These are phyloP conservation scores for Cystobasidium pallidum DNA, from an alignment of 1,284 basidiomycete genomes.

Conservation along the genomic window DNA sequence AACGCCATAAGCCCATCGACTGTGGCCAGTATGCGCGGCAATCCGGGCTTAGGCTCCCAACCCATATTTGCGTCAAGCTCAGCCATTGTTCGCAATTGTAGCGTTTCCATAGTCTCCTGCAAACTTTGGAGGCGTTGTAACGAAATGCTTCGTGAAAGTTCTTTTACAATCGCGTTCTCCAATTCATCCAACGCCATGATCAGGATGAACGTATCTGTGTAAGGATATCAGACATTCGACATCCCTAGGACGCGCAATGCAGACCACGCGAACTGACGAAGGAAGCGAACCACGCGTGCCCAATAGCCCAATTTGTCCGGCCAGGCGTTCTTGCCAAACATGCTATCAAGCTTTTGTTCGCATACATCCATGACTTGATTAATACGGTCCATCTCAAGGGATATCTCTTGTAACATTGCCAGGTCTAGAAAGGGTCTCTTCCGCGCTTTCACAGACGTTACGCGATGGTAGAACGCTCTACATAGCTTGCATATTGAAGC, in stretches of 20 bases:
- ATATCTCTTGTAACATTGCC: slow-evolving; percentile 24
- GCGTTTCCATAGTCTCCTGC: slow-evolving; percentile 7
- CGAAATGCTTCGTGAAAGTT: slow-evolving; percentile 14
- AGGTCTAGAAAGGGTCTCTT: slow-evolving; percentile 27
- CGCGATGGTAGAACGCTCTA: slow-evolving; percentile 15
- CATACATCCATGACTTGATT: slow-evolving; percentile 5
- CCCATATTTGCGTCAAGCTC: slow-evolving; percentile 8
- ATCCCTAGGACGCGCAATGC: background rate
- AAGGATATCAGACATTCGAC: background rate
- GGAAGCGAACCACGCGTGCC: slow-evolving; percentile 16
- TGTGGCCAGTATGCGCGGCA: slow-evolving; percentile 10
- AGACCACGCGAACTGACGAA: background rate
- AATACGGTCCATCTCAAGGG: slow-evolving; percentile 23
- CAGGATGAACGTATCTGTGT: slow-evolving; percentile 30
- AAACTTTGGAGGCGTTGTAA: background rate
- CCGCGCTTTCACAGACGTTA: slow-evolving; percentile 29
- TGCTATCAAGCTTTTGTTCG: slow-evolving; percentile 7
- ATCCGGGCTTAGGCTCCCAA: slow-evolving; percentile 8
- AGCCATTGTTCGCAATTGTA: slow-evolving; percentile 11
- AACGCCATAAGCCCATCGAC: slow-evolving; percentile 18
- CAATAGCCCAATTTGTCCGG: slow-evolving; percentile 11
- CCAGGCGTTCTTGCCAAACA: slow-evolving; percentile 10
- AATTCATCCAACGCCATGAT: slow-evolving; percentile 27
- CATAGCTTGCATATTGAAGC: slow-evolving; percentile 14
- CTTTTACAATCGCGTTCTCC: slow-evolving; percentile 26